Conservation (phyloP, 139 green algal genomes). For the Yamagishiella unicocca region DNA sequence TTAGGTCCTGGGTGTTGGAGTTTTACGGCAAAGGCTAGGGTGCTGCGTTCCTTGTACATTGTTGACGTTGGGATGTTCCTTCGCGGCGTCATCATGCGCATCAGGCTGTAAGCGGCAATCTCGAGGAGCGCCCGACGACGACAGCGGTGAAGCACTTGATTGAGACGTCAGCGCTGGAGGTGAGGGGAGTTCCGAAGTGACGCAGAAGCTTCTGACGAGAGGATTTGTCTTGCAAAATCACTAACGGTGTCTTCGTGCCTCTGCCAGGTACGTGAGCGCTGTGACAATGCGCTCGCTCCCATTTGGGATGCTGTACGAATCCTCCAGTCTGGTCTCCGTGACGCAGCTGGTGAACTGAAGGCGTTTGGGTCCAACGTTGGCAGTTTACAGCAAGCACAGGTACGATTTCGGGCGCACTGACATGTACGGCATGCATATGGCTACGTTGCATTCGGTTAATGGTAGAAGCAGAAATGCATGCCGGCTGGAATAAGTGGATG, state of each 20-base stretch:
- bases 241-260: no score
- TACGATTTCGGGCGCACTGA: background rate
- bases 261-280: constrained; percentile 41
- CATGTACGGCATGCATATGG: no score
- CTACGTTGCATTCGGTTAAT: background rate
- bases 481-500: background rate
- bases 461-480: background rate
- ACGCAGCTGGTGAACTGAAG: constrained; percentile 41
- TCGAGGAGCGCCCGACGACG: constrained; percentile 54
- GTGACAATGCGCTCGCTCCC: constrained; percentile 44
- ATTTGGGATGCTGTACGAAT: constrained; percentile 55
- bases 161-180: constrained; percentile 38
- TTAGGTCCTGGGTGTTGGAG: no score
- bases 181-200: no score
- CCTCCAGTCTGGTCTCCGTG: constrained; percentile 42
- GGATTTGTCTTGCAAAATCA: no score
- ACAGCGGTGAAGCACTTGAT: constrained; percentile 42
- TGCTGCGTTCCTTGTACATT: no score
- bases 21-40: no score
- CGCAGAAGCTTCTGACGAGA: no score
- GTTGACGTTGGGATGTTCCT: no score
- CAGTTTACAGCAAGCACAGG: constrained; percentile 36
- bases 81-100: background rate
- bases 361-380: background rate
- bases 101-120: constrained; percentile 50